Evolutionary conservation across 164 flowering plant genomes (phyloP).

Genomic region (Kalanchoe fedtschenkoi): DNA sequence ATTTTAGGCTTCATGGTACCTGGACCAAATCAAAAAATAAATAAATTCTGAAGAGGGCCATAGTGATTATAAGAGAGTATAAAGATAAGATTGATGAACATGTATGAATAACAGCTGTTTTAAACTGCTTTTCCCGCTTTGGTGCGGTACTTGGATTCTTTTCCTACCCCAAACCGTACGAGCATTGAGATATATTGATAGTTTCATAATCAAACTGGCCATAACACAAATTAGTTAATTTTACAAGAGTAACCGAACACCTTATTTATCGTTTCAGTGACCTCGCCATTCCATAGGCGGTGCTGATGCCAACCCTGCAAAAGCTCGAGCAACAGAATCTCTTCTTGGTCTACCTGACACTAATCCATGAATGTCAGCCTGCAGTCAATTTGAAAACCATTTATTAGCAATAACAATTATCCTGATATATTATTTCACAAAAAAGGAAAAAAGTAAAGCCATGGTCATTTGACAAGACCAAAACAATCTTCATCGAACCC

Average conservation of each 20-base stretch:
- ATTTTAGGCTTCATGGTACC: conserved; percentile 67
- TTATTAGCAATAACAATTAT: neutral
- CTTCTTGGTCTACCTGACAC: conserved; percentile 77
- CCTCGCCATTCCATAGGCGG: conserved; percentile 80
- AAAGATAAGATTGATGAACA: too few species aligned
- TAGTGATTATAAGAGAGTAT: neutral
- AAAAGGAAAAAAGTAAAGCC: too few species aligned
- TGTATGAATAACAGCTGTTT: conserved; percentile 57
- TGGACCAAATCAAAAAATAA: conserved; percentile 17
- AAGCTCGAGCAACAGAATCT: conserved; percentile 95
- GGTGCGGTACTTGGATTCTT: conserved; percentile 32
- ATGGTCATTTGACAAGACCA: too few species aligned
- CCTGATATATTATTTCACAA: too few species aligned
- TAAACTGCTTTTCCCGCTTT: conserved; percentile 76
- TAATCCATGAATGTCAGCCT: conserved; percentile 31
- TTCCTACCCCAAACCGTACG: conserved; percentile 36
- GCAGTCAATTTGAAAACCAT: conserved; percentile 17
- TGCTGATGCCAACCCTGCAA: conserved; percentile 96
- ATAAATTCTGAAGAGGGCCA: neutral
- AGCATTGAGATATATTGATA: too few species aligned
- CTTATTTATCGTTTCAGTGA: conserved; percentile 72
- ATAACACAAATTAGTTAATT: neutral
- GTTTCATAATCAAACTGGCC: neutral
- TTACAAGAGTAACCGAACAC: conserved; percentile 15
- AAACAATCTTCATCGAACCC: too few species aligned